Base-by-base conservation (phyloP, 2,329 filamentous ascomycete species). In the Bipolaris oryzae region DNA sequence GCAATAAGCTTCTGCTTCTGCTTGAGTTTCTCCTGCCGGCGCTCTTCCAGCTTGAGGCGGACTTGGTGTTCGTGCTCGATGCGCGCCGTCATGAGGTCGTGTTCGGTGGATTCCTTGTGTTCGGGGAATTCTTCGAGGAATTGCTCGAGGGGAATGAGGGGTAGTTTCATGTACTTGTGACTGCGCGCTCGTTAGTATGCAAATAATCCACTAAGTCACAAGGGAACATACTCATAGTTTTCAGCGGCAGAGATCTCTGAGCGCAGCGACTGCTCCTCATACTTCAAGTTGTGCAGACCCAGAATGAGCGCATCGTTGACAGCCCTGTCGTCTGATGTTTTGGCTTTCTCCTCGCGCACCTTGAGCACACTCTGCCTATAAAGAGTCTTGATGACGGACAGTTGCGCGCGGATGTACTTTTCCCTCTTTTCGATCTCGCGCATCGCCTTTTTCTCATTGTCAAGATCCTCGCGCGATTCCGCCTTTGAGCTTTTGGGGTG, bases 271-370 rank as follows among this genome's bases (percentile, higher is more conserved):
- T 91, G 84, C 79, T 98, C 93, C 77, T 99, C 94, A 73, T 99
- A 99, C 76, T 95, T 96, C 7, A 99, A 80, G 72, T 99, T 99
- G 77, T 98, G 94, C 53, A 99, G 83, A 72, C 96, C 91, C 35
- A 99, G 83, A 74, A 98, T 93, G 59, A 99, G 82, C 47, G 89
- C 87, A 74, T 99, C 95, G 62, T 98, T 92, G 77, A 96, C 92
- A 69, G 94, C 90, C 46, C 93, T 87, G 46, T 90, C 90, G 75
- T 96, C 92, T 28, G 91, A 89, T 0, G 95, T 98, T 66, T 87
- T 82, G 50, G 89, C 83, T 76, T 98, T 98, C 13, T 93, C 96
- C 66, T 92, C 87, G 63, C 95, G 87, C 28, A 92, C 91, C 28
- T 87, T 84, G 67, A 96, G 84, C 63, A 93, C 87, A 9, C 92